Evolutionary conservation across 108 stramenopile species (phyloP).

Genomic region (Nitzschia sp.): DNA sequence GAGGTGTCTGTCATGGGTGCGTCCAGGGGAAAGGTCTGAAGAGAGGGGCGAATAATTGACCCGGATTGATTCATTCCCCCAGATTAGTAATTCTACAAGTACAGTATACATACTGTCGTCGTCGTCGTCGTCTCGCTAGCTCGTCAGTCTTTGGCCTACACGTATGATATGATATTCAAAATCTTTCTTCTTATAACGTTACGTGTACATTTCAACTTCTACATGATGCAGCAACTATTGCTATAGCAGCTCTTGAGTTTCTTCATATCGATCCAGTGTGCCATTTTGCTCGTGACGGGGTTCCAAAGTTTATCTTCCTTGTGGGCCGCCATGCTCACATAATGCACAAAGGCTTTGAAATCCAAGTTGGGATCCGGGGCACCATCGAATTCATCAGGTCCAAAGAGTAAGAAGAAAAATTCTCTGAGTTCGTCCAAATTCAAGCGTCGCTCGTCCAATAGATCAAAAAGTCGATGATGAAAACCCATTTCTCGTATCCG

Average conservation of each 20-base stretch:
- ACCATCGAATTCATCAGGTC: constrained; percentile 44
- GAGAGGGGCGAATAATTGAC: no score
- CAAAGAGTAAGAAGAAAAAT: constrained; percentile 68
- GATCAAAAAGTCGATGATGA: constrained; percentile 75
- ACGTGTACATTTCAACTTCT: not conserved
- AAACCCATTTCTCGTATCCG: constrained; percentile 87
- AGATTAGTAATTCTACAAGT: no score
- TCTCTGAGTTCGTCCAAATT: constrained; percentile 66
- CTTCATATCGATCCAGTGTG: constrained; percentile 71
- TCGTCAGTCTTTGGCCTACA: no score
- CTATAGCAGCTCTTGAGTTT: constrained; percentile 43
- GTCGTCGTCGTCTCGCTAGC: no score
- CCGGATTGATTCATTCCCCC: no score
- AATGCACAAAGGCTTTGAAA: constrained; percentile 59
- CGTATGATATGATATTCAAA: no score
- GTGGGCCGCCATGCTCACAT: constrained; percentile 28
- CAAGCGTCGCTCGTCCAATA: constrained; percentile 79
- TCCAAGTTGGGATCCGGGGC: constrained; percentile 71
- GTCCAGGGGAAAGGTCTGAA: no score
- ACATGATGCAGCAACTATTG: constrained; percentile 9
- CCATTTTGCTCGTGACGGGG: constrained; percentile 61
- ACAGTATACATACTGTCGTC: no score
- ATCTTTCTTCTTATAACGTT: not conserved
- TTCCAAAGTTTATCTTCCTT: constrained; percentile 68
- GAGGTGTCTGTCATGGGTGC: no score